Evolutionary conservation across 2,329 filamentous ascomycete species (phyloP).

Genomic region (Pseudogymnoascus sp.): DNA sequence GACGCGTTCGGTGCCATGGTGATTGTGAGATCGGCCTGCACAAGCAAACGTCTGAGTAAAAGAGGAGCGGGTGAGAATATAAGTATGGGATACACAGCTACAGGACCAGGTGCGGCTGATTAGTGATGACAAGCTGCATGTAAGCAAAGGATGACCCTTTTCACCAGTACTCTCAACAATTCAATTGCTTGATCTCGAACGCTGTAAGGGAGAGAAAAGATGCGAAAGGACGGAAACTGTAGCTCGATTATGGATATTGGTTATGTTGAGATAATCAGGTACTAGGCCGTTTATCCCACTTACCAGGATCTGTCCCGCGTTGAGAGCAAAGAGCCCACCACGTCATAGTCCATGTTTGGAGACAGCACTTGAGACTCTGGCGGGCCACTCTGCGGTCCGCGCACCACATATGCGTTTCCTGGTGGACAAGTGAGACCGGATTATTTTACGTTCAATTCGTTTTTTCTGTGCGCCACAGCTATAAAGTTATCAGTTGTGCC

Average conservation of each 20-base stretch:
- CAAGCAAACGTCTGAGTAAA: not conserved
- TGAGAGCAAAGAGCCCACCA: not conserved
- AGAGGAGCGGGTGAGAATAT: not conserved
- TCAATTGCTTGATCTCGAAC: not conserved
- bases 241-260: not conserved
- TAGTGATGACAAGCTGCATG: slow-evolving; percentile 1
- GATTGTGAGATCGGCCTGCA: not conserved
- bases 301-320: not conserved
- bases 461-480: not conserved
- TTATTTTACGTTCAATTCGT: not conserved
- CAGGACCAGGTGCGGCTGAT: not conserved
- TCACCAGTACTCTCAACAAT: not conserved
- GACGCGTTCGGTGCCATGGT: slow-evolving; percentile 53
- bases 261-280: slow-evolving; percentile 6
- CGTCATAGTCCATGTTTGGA: slow-evolving; percentile 7
- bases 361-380: not conserved
- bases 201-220: not conserved
- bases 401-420: not conserved
- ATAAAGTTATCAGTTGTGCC: not conserved
- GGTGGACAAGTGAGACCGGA: not conserved
- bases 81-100: not conserved
- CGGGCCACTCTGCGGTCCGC: slow-evolving; percentile 1
- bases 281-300: not conserved
- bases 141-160: slow-evolving; percentile 4
- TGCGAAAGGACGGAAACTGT: not conserved